Evolutionary conservation across 768 basidiomycete genomes (phyloP), one percentile per base, ranked within the genome.

Genomic region (Tulasnella sp.): DNA sequence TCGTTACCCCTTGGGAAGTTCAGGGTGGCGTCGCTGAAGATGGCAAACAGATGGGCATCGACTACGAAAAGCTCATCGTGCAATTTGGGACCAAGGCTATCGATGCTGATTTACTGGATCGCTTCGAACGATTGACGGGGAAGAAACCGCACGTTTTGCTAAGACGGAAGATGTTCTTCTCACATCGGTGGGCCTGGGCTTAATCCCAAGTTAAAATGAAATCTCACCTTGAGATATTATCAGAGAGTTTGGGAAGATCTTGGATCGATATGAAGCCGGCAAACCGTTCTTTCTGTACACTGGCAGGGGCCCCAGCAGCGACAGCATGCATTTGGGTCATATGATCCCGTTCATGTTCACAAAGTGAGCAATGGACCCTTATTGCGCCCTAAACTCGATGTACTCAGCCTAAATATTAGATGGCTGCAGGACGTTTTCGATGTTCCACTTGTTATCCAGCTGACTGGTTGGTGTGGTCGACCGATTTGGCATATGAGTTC

Each of bases 211-310:
- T 13, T 13, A 13, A 43, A 43, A 19, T 19, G 42, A 43, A 13
- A 19, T 19, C 42, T 19, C 19, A 19, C 13, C 42, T 43, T 43
- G 13, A 43, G n/a, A n/a, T n/a, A n/a, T 50, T 3, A 13, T 7
- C 67, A 97, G 94, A 55, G 96, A 99, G 56, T 84, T 99, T 66
- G 86, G 93, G 73, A 81, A 82, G 66, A 96, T 99, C 56, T 75
- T 99, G 61, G 92, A 96, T 72, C 85, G 92, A 63, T 97, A 88
- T 71, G 95, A 98, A 72, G 86, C 95, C 68, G 85, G 89, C 15
- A 96, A 98, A 71, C 96, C 94, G 2, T 98, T 97, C 75, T 99
- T 88, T 76, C 74, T 99, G 64, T 99, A 99, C 72, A 99, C 96
- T 1, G 96, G 96, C 30, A 82, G 96, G 60, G 96, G 96, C 10